phyloP scores from a whole-genome alignment of 371 early-diverging fungal genomes.

The Chytridium lagenaria region DNA sequence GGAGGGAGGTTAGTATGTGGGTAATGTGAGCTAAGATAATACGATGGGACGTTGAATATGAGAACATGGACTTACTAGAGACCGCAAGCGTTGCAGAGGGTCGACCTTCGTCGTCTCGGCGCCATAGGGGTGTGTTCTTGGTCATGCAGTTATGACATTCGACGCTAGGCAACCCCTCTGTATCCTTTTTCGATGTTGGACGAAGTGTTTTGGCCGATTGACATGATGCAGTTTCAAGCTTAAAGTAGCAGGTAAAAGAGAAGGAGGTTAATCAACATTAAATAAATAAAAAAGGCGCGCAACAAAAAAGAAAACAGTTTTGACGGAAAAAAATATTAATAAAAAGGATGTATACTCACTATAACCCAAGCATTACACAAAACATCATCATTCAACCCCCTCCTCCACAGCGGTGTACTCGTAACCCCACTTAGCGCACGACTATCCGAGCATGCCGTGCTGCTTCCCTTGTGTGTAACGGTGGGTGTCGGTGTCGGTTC shows the following conservation, averaged over 20 bases:
- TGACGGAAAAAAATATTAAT: no score
- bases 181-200: slow-evolving; percentile 51
- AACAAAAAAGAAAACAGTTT: neutral
- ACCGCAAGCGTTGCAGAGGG: slow-evolving; percentile 90
- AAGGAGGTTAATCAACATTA: slow-evolving; percentile 75
- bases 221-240: slow-evolving; percentile 83
- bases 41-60: neutral
- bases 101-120: slow-evolving; percentile 78
- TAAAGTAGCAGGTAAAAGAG: slow-evolving; percentile 92
- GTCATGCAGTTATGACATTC: slow-evolving; percentile 81
- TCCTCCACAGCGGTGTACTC: slow-evolving; percentile 64
- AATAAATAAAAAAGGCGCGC: no score
- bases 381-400: slow-evolving; percentile 55
- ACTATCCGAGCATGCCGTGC: neutral
- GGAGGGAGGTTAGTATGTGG: no score
- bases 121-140: slow-evolving; percentile 86
- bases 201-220: slow-evolving; percentile 59
- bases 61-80: slow-evolving; percentile 56
- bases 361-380: slow-evolving; percentile 59
- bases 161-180: slow-evolving; percentile 13
- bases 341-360: slow-evolving; percentile 61
- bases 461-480: neutral
- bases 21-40: no score
- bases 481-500: no score
- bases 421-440: slow-evolving; percentile 63